phyloP scores from a whole-genome alignment of 805 yeast genomes.

The Wickerhamia fluorescens region DNA sequence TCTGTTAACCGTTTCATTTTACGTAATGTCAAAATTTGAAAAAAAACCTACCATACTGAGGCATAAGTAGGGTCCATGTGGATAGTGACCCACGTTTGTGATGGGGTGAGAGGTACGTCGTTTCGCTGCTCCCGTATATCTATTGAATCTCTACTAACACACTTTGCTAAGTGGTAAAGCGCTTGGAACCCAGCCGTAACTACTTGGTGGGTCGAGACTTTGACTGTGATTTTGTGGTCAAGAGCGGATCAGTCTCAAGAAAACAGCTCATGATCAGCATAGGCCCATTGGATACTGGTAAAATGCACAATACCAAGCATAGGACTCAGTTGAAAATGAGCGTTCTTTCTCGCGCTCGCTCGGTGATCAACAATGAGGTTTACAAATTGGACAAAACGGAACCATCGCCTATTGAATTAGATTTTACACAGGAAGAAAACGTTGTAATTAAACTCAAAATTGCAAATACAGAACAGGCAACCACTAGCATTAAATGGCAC shows the following conservation, averaged over 20 bases:
- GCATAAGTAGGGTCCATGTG: no score
- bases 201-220: constrained; percentile 24
- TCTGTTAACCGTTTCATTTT: no score
- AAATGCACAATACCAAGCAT: constrained; percentile 1
- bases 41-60: no score
- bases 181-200: constrained; percentile 6
- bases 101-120: no score
- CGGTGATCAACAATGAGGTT: constrained; percentile 19
- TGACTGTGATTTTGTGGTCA: constrained; percentile 19
- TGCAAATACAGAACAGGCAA: constrained; percentile 4
- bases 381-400: constrained; percentile 12
- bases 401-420: constrained; percentile 3
- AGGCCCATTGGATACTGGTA: constrained; percentile 6
- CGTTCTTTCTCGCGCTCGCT: constrained; percentile 24
- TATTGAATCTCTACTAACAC: no score
- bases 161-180: no score
- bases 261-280: constrained; percentile 18
- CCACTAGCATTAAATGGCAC: constrained; percentile 6
- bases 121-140: no score
- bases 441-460: constrained; percentile 6
- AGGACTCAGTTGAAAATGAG: constrained; percentile 14
- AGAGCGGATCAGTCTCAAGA: constrained; percentile 25
- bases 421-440: constrained; percentile 7
- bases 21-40: no score
- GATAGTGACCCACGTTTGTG: constrained; percentile 3